phyloP scores from a whole-genome alignment of 2,329 filamentous ascomycete species.

The Shiraia bambusicola region DNA sequence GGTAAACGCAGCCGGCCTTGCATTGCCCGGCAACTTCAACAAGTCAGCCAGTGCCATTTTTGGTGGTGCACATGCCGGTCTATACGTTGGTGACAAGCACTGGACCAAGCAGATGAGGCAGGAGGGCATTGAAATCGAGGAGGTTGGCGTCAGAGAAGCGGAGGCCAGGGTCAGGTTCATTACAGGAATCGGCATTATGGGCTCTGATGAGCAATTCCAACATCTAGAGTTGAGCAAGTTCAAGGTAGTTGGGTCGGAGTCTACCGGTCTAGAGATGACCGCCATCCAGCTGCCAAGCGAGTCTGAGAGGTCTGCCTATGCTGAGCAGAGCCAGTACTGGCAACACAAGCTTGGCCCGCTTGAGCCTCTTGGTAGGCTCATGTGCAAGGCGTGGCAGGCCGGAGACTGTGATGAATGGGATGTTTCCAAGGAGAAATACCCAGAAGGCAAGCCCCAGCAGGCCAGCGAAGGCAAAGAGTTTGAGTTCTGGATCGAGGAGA shows the following conservation, averaged over 20 bases:
- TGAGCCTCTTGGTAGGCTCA: constrained; percentile 55
- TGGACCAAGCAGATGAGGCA: constrained; percentile 44
- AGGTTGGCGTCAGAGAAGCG: constrained; percentile 47
- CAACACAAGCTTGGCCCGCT: constrained; percentile 46
- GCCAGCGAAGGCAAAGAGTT: constrained; percentile 44
- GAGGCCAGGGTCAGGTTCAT: constrained; percentile 54
- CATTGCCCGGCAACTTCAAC: constrained; percentile 79
- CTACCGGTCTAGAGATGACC: constrained; percentile 43
- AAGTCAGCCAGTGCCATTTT: constrained; percentile 70
- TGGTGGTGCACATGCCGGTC: constrained; percentile 53
- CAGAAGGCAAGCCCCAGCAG: constrained; percentile 20
- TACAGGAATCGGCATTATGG: constrained; percentile 53
- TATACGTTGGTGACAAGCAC: constrained; percentile 44
- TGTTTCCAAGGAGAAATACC: constrained; percentile 36
- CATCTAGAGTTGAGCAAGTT: constrained; percentile 26
- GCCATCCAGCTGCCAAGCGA: constrained; percentile 53
- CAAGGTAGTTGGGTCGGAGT: constrained; percentile 22
- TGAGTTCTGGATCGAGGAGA: constrained; percentile 68
- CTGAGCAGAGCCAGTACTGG: constrained; percentile 31
- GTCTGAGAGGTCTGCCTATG: constrained; percentile 51
- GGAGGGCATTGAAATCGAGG: constrained; percentile 17
- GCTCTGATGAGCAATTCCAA: constrained; percentile 45
- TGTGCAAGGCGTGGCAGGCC: constrained; percentile 54
- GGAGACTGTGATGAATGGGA: constrained; percentile 45
- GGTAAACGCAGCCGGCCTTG: constrained; percentile 53